Base-by-base conservation (phyloP, 352 stramenopile genomes). In the Phytophthora crassamura region DNA sequence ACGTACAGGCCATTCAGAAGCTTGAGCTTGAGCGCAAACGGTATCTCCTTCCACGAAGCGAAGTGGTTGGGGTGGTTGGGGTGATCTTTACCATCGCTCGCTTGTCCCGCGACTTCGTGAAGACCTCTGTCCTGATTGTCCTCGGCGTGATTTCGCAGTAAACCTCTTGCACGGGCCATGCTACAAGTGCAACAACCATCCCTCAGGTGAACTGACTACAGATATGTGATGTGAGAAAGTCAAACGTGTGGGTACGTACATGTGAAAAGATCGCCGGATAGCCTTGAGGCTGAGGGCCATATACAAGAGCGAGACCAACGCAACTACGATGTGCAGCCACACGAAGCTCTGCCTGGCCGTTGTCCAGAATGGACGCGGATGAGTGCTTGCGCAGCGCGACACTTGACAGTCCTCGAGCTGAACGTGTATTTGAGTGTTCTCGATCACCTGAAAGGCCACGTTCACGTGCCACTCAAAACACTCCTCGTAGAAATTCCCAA, bases 401-500 rank as follows among this genome's bases (percentile, higher is more conserved):
- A 95, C 73, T 36, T 83, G 67, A 33, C 78, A 89, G 41, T 92
- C 82, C 35, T 88, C 80, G 20, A 95, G 49, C 15, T 80, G 52
- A 22, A 78, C 82, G 20, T 72, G 69, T 33, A 91, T 66, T 40
- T 82, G 78, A 47, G 80, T 69, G 40, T 55, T 72, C 43, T 91
- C 61, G 15, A 86, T 61, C 33, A 80, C 76, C 32, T 74, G 48
- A 22, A 94, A 74, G 4, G 60, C 64, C 39, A 92, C 59, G 57
- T 82, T 79, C 15, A 96, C 70, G 33, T 77, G 65, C 88, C 88
- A 96, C 54, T 91, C 84, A 62, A 94, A 96, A 57, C 88, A 96
- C 42, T 96, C 88, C 41, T 82, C 66, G 66, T 96, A 96, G 38
- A 85, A 90, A 43, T 79, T 64, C 12, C 87, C 87, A 54, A 87